Evolutionary conservation across 352 stramenopile species (phyloP).

Genomic region (Phytophthora citricola): DNA sequence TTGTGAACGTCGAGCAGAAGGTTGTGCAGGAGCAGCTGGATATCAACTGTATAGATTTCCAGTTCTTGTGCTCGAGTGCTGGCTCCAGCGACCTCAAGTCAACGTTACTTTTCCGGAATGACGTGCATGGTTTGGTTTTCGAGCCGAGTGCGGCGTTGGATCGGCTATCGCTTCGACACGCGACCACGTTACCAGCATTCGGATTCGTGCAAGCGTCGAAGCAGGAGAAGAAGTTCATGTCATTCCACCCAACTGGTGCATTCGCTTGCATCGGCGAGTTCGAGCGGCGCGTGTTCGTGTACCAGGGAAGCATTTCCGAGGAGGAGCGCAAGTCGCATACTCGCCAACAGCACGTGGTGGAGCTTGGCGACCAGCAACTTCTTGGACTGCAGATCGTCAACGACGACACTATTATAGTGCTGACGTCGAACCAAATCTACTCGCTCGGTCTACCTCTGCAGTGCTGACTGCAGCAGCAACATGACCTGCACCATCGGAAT

Average conservation of each 20-base stretch:
- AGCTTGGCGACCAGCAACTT: slow-evolving; percentile 71
- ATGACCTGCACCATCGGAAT: slow-evolving; percentile 10
- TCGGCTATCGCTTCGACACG: slow-evolving; percentile 49
- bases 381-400: slow-evolving; percentile 62
- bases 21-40: slow-evolving; percentile 53
- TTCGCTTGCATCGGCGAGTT: slow-evolving; percentile 85
- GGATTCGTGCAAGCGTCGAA: slow-evolving; percentile 90
- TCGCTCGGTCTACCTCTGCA: slow-evolving; percentile 33
- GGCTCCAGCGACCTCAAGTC: slow-evolving; percentile 25
- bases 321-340: slow-evolving; percentile 50
- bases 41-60: slow-evolving; percentile 76
- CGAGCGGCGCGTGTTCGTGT: slow-evolving; percentile 80
- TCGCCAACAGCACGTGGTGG: slow-evolving; percentile 72
- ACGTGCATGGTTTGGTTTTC: slow-evolving; percentile 83
- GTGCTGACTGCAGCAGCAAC: slow-evolving; percentile 1
- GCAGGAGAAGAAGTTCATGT: slow-evolving; percentile 88
- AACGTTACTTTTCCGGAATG: slow-evolving; percentile 80
- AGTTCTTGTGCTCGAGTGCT: slow-evolving; percentile 59
- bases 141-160: slow-evolving; percentile 32
- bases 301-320: slow-evolving; percentile 47
- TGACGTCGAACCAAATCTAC: slow-evolving; percentile 58
- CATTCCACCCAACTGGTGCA: slow-evolving; percentile 50
- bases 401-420: slow-evolving; percentile 55
- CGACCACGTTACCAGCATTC: slow-evolving; percentile 73
- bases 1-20: slow-evolving; percentile 50